Base-by-base conservation (phyloP, 306 rosid genomes). In the Acacia acuminata region DNA sequence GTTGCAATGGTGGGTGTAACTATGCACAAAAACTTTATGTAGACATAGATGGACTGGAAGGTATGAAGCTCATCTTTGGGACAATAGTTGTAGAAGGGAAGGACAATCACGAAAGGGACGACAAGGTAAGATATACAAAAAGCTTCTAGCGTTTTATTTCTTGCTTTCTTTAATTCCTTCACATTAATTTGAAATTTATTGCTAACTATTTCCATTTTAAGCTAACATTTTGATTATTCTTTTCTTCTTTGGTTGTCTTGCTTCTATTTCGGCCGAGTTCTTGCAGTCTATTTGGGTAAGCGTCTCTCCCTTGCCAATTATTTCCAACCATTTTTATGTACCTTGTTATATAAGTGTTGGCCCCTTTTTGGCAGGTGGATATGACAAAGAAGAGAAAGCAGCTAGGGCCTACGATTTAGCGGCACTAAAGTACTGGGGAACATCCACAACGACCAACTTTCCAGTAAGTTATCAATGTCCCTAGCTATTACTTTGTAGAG, bases 21-120 rank as follows among this genome's bases (percentile, higher is more conserved):
- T 15, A 63, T 11, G 16, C 19, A 20, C 65, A 64, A 64, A 30
- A 27, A 34, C 76, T 40, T 16, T 42, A n/a, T 53, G 38, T 66
- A 96, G 99, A 83, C 99, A 96, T 90, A 89, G 99, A 81, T 96
- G 99, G 99, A 96, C 99, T 2, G 99, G 98, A 47, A 90, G 99
- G 75, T 96, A 96, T 84, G 99, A 96, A 79, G 99, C 99, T 84
- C 99, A 96, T 77, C 94, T 96, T 65, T 96, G 99, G 98, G 99
- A 96, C 79, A 96, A 96, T 75, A 96, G 98, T 68, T 96, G 99
- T 75, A 89, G 99, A 88, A 94, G 99, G 88, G 99, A 96, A 87
- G 99, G 99, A 4, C 99, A 96, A 88, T 96, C 99, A 38, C 92
- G 99, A 76, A 96, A 96, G 86, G 99, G 99, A 61, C 94, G 99